Conservation (phyloP, 2,329 filamentous ascomycete species). For the Anthostomella pinea region DNA sequence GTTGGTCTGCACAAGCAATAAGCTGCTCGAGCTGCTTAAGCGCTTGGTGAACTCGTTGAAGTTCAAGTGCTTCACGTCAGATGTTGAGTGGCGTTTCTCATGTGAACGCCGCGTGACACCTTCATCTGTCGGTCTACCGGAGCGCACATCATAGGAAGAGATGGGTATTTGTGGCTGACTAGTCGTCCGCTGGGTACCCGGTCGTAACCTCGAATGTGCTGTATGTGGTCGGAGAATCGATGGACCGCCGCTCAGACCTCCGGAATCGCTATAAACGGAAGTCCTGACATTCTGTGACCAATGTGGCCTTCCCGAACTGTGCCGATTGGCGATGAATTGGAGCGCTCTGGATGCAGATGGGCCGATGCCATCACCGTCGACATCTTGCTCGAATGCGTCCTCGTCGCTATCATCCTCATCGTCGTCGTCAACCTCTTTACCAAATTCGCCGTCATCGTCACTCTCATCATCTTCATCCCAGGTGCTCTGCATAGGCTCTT, state of each 20-base stretch:
- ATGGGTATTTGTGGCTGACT: slow-evolving; percentile 47
- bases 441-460: slow-evolving; percentile 40
- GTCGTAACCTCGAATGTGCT: slow-evolving; percentile 48
- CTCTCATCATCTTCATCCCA: slow-evolving; percentile 51
- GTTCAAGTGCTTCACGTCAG: slow-evolving; percentile 56
- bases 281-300: slow-evolving; percentile 37
- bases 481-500: slow-evolving; percentile 43
- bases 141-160: slow-evolving; percentile 20
- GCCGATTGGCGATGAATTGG: slow-evolving; percentile 47
- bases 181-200: slow-evolving; percentile 43
- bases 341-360: slow-evolving; percentile 48
- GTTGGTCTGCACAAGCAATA: slow-evolving; percentile 59
- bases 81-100: slow-evolving; percentile 51
- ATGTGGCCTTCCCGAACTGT: slow-evolving; percentile 31
- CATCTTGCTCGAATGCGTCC: slow-evolving; percentile 33
- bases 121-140: slow-evolving; percentile 34
- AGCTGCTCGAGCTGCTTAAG: slow-evolving; percentile 58
- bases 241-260: slow-evolving; percentile 29
- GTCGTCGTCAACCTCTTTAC: slow-evolving; percentile 36
- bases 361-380: slow-evolving; percentile 37
- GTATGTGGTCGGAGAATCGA: slow-evolving; percentile 50
- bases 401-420: slow-evolving; percentile 34
- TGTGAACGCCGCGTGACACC: slow-evolving; percentile 28
- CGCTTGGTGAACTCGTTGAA: slow-evolving; percentile 61
- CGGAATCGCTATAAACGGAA: slow-evolving; percentile 23